Evolutionary conservation across 768 basidiomycete genomes (phyloP).

Genomic region (Termitomyces sp.): DNA sequence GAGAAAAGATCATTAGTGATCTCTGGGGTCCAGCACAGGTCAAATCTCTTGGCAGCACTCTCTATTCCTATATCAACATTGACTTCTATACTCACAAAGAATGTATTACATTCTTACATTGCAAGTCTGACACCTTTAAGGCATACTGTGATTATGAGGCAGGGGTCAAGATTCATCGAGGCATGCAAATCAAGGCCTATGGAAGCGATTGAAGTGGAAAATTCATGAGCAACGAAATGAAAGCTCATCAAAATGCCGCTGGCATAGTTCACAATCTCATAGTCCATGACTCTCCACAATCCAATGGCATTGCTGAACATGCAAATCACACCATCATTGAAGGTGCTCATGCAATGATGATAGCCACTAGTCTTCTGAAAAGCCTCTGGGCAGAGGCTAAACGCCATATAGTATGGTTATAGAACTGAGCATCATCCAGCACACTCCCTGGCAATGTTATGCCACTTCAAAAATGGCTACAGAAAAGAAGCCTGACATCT

Average conservation of each 20-base stretch:
- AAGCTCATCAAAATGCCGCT: no score
- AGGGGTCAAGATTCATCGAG: background rate
- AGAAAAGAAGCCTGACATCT: no score
- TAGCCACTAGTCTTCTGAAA: no score
- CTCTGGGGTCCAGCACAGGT: background rate
- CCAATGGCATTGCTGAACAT: background rate
- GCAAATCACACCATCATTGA: no score
- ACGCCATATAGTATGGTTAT: no score
- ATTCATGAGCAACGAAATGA: background rate
- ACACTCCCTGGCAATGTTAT: no score
- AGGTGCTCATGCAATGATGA: no score
- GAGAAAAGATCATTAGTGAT: background rate
- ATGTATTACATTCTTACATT: background rate
- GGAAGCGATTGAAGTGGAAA: background rate
- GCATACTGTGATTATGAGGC: background rate
- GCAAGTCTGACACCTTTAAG: background rate
- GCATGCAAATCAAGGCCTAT: background rate
- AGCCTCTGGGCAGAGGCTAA: no score
- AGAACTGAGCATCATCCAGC: no score
- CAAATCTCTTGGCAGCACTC: background rate
- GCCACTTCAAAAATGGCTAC: no score
- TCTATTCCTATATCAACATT: background rate
- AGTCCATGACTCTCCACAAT: no score
- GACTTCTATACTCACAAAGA: background rate
- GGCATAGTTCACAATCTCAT: background rate